Evolutionary conservation across 2,329 filamentous ascomycete species (phyloP), one percentile per base, ranked within the genome.

Genomic region (Fusarium secorum): DNA sequence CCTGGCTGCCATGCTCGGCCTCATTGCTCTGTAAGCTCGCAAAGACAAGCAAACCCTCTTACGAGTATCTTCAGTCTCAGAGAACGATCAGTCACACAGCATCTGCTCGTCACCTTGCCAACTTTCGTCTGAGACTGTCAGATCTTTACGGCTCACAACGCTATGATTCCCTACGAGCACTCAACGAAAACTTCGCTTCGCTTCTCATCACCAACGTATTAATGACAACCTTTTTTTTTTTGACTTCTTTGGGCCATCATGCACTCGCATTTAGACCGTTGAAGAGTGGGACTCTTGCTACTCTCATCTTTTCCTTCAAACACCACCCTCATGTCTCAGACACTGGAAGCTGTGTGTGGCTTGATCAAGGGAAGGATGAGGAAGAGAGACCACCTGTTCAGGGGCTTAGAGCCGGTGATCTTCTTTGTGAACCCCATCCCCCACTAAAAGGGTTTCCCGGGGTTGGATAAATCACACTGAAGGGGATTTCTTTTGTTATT

Each of bases 21-120:
- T 75, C 62, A 36, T 79, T 30, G 76, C 76, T 38, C 67, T 81
- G 74, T 81, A 78, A 78, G 59, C 53, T 57, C 20, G 15, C 24
- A 24, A 32, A 13, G 36, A 41, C 18, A 48, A 41, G 17, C 13
- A 38, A 26, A 46, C 26, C 24, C 33, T 30, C 26, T 49, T 38
- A 30, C 20, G 55, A 55, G 26, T 20, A 41, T 32, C 20, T 57
- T 28, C 51, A 44, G 46, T 49, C 24, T 61, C 32, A 18, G 49
- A 22, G n/a, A 44, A 32, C 48, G 56, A 61, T 60, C 30, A 51
- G 54, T 35, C 64, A 41, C 36, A 68, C 7, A 28, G n/a, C 49
- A 46, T 15, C 54, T 53, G 55, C 59, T 57, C 41, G 48, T 58
- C 57, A 38, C 22, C 45, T 33, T 36, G 54, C 35, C 28, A 46